phyloP scores from a whole-genome alignment of 1,284 basidiomycete genomes.

The Tausonia pullulans region DNA sequence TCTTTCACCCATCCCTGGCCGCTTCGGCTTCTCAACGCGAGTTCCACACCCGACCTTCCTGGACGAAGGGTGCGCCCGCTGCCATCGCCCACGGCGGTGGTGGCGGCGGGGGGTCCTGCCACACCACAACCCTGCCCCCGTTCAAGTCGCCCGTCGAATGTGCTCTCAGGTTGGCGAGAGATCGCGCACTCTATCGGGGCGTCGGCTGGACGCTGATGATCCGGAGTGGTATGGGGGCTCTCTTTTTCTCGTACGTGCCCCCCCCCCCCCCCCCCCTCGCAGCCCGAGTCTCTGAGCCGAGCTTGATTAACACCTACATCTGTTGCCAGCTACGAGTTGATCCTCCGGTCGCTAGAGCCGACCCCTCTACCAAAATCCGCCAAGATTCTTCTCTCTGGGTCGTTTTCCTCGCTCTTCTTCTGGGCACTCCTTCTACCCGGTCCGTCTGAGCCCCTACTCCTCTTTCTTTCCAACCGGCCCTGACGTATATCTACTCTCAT shows the following conservation, averaged over 20 bases:
- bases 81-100: no score
- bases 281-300: no score
- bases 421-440: neutral
- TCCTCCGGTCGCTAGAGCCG: neutral
- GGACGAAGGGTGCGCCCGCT: no score
- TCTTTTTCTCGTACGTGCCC: neutral
- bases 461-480: no score
- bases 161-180: neutral
- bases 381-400: neutral
- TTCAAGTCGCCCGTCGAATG: neutral
- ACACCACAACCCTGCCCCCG: neutral
- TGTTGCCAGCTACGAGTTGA: neutral
- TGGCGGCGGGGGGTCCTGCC: neutral
- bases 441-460: no score
- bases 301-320: no score
- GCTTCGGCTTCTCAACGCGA: no score
- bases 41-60: no score
- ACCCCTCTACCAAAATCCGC: neutral
- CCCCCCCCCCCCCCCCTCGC: no score
- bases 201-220: neutral
- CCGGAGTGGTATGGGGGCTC: neutral
- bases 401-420: neutral
- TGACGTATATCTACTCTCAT: neutral
- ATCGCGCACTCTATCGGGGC: neutral
- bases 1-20: slow-evolving; percentile 4